phyloP scores from a whole-genome alignment of 2,329 filamentous ascomycete genomes.

The Monilinia laxa region DNA sequence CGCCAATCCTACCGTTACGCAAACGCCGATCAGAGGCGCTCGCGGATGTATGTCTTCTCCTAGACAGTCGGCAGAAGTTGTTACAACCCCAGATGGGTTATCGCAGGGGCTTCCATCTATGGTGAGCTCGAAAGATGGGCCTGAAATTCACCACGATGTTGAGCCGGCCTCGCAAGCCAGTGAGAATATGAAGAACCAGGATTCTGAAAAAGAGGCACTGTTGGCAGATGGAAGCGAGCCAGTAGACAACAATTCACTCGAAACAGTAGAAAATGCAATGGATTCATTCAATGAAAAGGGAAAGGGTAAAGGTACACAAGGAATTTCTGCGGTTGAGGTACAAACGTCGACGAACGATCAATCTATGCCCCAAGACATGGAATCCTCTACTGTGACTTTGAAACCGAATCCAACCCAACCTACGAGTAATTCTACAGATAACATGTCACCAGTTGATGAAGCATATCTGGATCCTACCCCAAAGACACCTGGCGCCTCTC shows the following conservation, averaged over 20 bases:
- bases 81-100: conserved; percentile 33
- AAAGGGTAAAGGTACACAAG: conserved; percentile 5
- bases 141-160: conserved; percentile 11
- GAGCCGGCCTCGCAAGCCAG: conserved; percentile 17
- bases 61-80: conserved; percentile 34
- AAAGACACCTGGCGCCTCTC: conserved; percentile 45
- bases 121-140: conserved; percentile 17
- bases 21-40: conserved; percentile 36
- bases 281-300: conserved; percentile 9
- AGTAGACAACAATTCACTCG: background rate
- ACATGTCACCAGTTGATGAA: conserved; percentile 30
- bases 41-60: conserved; percentile 40
- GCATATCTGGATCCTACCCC: conserved; percentile 52
- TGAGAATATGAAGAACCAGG: conserved; percentile 19
- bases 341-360: conserved; percentile 1
- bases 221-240: conserved; percentile 16
- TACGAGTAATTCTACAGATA: conserved; percentile 21
- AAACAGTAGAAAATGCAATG: conserved; percentile 13
- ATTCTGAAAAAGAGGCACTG: conserved; percentile 14
- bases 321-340: conserved; percentile 12
- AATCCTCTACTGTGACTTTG: conserved; percentile 41
- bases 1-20: conserved; percentile 32
- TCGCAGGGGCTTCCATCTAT: conserved; percentile 19
- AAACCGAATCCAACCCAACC: conserved; percentile 33
- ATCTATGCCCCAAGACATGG: conserved; percentile 35